Conservation (phyloP, 176 grass and related monocot genomes). For the Triticum monococcum region DNA sequence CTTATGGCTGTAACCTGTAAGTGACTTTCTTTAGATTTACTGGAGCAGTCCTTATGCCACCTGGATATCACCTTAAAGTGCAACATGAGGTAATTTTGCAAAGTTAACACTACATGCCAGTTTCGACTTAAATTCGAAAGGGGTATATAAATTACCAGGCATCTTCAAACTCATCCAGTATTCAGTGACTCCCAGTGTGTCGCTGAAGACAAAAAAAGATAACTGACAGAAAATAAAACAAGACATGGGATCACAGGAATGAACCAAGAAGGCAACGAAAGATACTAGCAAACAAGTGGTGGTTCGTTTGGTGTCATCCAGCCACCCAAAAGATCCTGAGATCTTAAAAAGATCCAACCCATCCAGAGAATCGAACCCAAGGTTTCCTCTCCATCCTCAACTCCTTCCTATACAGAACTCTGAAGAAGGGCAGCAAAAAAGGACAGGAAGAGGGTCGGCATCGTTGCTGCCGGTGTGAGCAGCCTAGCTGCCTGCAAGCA, state of each 20-base stretch:
- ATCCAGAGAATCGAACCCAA: neutral
- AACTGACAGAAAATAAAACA: neutral
- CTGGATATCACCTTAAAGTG: neutral
- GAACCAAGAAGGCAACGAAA: slow-evolving; percentile 18
- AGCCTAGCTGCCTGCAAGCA: too few species aligned
- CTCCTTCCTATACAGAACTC: neutral
- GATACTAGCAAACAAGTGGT: slow-evolving; percentile 28
- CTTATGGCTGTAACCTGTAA: neutral
- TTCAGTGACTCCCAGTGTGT: neutral
- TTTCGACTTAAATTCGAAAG: slow-evolving; percentile 4
- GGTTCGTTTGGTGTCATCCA: slow-evolving; percentile 25
- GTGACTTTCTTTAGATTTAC: neutral
- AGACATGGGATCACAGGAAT: neutral
- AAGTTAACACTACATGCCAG: neutral
- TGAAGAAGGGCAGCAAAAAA: slow-evolving; percentile 14
- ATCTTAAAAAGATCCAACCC: slow-evolving; percentile 23
- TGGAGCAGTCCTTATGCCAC: neutral
- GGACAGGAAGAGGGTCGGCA: slow-evolving; percentile 19
- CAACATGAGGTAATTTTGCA: neutral
- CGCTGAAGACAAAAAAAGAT: slow-evolving; percentile 2
- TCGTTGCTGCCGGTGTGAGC: too few species aligned
- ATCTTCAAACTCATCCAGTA: neutral
- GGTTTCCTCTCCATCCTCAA: neutral
- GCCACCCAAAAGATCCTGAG: slow-evolving; percentile 16
- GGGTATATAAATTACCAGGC: neutral